These are phyloP conservation scores for Saururus chinensis DNA, from an alignment of 164 flowering plant genomes.

Conservation along the genomic window DNA sequence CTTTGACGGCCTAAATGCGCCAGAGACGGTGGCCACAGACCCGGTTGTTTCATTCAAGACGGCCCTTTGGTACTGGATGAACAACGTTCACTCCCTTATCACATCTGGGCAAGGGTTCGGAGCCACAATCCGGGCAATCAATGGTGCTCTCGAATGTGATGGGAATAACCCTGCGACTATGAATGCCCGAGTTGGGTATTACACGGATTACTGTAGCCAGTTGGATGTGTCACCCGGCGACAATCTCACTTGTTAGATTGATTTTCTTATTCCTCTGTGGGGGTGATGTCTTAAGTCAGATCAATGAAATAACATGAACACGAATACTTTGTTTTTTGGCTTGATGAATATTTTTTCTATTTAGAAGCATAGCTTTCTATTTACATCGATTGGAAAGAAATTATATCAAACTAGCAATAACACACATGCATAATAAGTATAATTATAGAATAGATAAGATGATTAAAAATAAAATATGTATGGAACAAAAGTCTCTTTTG, in stretches of 20 bases:
- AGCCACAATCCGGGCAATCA: slow-evolving; percentile 50
- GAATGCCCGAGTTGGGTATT: slow-evolving; percentile 27
- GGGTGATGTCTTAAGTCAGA: no score
- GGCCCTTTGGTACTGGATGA: slow-evolving; percentile 61
- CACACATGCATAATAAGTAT: no score
- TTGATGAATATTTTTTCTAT: no score
- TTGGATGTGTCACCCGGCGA: slow-evolving; percentile 41
- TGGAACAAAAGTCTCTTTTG: no score
- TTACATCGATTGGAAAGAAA: no score
- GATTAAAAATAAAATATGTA: no score
- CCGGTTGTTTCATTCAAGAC: slow-evolving; percentile 36
- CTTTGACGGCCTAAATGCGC: slow-evolving; percentile 40
- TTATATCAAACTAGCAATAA: no score
- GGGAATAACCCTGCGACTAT: slow-evolving; percentile 25
- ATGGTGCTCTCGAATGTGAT: slow-evolving; percentile 39
- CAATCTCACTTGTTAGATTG: slow-evolving; percentile 30
- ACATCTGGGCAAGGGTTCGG: slow-evolving; percentile 49
- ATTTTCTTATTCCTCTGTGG: no score
- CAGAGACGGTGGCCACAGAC: slow-evolving; percentile 43
- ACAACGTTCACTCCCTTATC: slow-evolving; percentile 20
- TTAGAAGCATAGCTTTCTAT: no score
- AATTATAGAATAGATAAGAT: no score
- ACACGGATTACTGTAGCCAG: slow-evolving; percentile 29
- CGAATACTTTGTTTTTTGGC: no score
- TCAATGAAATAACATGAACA: no score